A percentile compares a stretch with the other conserved stretches of the same genome.
Evolutionary conservation across 2,329 filamentous ascomycete species (phyloP).

Genomic region (Exophiala viscosa): DNA sequence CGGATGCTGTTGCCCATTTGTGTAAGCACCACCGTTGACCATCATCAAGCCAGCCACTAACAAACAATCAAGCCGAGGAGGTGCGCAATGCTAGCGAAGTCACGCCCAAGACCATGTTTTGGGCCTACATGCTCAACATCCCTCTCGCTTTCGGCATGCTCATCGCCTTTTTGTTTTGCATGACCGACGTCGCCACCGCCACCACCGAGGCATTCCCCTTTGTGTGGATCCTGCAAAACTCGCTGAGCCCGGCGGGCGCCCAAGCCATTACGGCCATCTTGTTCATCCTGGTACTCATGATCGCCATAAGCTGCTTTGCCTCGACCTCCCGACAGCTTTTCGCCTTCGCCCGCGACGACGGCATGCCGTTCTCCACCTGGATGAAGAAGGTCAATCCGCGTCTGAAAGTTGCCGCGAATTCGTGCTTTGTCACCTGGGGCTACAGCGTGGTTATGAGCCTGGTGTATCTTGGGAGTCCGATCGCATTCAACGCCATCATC

Average conservation of each 20-base stretch:
- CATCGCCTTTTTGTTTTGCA: conserved; percentile 42
- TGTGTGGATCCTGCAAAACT: conserved; percentile 45
- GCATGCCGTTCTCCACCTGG: conserved; percentile 40
- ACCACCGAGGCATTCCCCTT: conserved; percentile 43
- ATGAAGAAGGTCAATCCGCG: conserved; percentile 30
- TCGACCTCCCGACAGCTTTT: conserved; percentile 41
- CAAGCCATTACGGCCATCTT: conserved; percentile 41
- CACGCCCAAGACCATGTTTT: conserved; percentile 37
- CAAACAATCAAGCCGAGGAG: no score
- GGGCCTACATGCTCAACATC: conserved; percentile 45
- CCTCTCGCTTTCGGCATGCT: conserved; percentile 43
- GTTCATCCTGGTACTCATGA: conserved; percentile 38
- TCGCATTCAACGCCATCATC: conserved; percentile 30
- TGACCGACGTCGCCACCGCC: conserved; percentile 34
- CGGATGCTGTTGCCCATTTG: no score
- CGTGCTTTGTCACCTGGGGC: conserved; percentile 17
- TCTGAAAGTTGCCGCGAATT: conserved; percentile 24
- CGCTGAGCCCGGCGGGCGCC: conserved; percentile 28
- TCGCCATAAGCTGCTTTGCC: conserved; percentile 37
- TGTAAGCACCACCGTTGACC: no score
- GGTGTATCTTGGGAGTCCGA: conserved; percentile 23
- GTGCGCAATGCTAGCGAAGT: no score
- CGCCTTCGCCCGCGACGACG: conserved; percentile 44
- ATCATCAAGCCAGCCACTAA: no score
- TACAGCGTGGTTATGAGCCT: conserved; percentile 16